Percentiles rank a stretch among this genome's conserved stretches.
Evolutionary conservation across 495 filamentous ascomycete genomes (phyloP).

Genomic region (Xylaria venustula): DNA sequence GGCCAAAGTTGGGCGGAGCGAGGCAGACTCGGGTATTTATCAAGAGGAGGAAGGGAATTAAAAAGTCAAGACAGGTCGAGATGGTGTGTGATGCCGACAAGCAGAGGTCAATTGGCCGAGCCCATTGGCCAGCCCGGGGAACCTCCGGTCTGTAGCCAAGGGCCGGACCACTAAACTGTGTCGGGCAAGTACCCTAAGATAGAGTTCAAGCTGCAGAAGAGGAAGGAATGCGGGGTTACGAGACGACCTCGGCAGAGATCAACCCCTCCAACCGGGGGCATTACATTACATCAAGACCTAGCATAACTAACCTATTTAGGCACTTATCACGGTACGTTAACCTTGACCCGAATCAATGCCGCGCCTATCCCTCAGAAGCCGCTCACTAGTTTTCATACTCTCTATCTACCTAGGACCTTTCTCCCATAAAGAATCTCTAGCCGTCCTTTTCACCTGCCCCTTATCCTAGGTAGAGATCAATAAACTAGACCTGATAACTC

Average conservation of each 20-base stretch:
- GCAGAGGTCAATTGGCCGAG: not conserved
- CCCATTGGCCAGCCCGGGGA: conserved; percentile 5
- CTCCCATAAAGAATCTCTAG: no score
- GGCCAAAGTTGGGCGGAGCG: not conserved
- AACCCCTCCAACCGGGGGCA: not conserved
- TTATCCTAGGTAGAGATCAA: no score
- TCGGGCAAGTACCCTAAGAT: not conserved
- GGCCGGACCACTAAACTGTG: not conserved
- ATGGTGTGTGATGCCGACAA: not conserved
- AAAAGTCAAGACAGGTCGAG: not conserved
- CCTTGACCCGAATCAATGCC: not conserved
- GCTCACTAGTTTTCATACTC: not conserved
- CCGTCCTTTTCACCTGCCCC: no score
- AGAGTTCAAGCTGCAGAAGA: not conserved
- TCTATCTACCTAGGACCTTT: no score
- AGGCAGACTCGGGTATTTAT: not conserved
- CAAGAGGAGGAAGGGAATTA: not conserved
- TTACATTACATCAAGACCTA: no score
- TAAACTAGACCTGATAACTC: no score
- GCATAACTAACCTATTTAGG: no score
- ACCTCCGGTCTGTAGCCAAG: not conserved
- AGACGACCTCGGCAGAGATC: not conserved
- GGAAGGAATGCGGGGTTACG: not conserved
- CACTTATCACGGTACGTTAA: no score
- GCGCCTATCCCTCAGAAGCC: conserved; percentile 11